Evolutionary conservation across 2,329 filamentous ascomycete genomes (phyloP).

Genomic region (Claviceps purpurea): DNA sequence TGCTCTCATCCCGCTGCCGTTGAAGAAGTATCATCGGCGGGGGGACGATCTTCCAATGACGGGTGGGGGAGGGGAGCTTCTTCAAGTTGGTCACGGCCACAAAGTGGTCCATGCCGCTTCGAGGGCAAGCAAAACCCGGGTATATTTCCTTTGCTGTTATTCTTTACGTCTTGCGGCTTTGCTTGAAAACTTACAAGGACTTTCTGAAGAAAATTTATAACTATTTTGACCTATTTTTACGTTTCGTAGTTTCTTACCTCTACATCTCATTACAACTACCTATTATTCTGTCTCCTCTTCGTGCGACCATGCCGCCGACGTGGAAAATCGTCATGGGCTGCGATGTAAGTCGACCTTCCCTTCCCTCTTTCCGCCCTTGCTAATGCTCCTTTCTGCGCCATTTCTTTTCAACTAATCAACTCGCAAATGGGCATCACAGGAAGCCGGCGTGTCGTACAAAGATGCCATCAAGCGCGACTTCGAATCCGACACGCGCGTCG

Average conservation of each 20-base stretch:
- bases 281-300: neutral
- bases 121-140: neutral
- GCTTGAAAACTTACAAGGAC: neutral
- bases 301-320: slow-evolving; percentile 27
- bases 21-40: neutral
- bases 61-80: neutral
- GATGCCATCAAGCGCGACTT: slow-evolving; percentile 63
- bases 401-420: neutral
- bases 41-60: neutral
- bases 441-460: slow-evolving; percentile 69
- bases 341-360: slow-evolving; percentile 30
- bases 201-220: neutral
- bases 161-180: neutral
- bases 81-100: neutral
- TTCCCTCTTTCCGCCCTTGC: neutral
- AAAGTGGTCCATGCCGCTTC: neutral
- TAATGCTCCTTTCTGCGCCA: neutral
- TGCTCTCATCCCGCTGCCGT: neutral
- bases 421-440: slow-evolving; percentile 21
- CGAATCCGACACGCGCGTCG: slow-evolving; percentile 51
- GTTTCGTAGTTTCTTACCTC: neutral
- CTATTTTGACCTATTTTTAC: neutral
- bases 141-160: neutral
- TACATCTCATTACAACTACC: neutral
- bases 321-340: slow-evolving; percentile 42